A percentile compares a stretch with the other conserved stretches of the same genome.
These are phyloP conservation scores for Fusarium humuli DNA, from an alignment of 2,329 filamentous ascomycete genomes.

Conservation along the genomic window DNA sequence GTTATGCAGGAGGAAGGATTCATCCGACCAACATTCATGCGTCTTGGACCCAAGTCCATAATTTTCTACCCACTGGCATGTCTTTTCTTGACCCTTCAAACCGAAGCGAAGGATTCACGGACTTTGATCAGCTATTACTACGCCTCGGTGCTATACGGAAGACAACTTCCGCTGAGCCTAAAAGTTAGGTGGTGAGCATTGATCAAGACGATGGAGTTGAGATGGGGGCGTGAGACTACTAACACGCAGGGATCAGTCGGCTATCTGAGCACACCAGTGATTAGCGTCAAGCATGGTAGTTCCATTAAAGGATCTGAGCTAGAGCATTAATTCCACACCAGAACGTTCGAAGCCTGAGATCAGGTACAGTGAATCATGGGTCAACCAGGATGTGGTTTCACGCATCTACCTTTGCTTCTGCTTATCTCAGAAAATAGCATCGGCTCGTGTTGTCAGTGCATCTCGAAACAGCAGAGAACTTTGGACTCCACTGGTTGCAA, in stretches of 20 bases:
- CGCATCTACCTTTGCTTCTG: neutral
- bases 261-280: neutral
- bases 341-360: neutral
- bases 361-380: neutral
- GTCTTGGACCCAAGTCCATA: neutral
- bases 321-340: neutral
- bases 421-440: constrained; percentile 22
- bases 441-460: neutral
- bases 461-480: neutral
- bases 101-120: neutral
- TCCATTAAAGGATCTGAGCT: constrained; percentile 13
- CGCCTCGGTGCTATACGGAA: neutral
- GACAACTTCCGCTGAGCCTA: neutral
- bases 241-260: constrained; percentile 3
- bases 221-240: neutral
- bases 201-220: neutral
- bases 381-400: neutral
- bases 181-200: neutral
- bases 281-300: neutral
- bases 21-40: neutral
- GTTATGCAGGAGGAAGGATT: neutral
- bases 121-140: neutral
- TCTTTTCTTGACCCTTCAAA: neutral
- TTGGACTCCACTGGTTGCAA: neutral
- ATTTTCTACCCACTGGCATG: neutral